Conservation (phyloP, 129 eudicot species). For the Lactuca sativa region DNA sequence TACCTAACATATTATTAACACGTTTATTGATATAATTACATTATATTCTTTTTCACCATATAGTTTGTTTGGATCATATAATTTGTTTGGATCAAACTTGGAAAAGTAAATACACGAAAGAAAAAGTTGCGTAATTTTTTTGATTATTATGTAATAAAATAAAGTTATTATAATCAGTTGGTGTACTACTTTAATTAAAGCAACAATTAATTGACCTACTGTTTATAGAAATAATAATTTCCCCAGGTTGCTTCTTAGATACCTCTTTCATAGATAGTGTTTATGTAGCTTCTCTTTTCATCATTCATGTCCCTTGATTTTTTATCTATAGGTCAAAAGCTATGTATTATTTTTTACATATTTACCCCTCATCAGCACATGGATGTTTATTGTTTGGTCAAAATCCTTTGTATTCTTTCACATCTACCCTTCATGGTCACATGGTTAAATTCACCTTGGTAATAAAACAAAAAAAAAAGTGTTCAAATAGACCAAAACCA, state of each 20-base stretch:
- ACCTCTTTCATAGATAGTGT: background rate
- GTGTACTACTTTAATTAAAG: background rate
- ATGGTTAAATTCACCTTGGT: background rate
- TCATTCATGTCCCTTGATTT: background rate
- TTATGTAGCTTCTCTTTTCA: background rate
- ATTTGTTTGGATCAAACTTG: background rate
- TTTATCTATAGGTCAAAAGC: background rate
- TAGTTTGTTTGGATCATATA: background rate
- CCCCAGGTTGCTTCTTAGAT: background rate
- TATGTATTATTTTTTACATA: background rate
- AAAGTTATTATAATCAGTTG: slow-evolving; percentile 2
- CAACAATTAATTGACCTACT: background rate
- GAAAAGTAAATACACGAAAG: background rate
- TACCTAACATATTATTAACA: slow-evolving; percentile 3
- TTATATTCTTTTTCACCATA: too few relatives aligned
- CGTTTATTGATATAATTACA: background rate
- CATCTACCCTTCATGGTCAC: background rate
- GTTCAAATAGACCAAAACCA: background rate
- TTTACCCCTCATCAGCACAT: background rate
- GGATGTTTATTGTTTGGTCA: background rate
- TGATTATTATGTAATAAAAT: background rate
- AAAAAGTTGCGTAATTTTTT: background rate
- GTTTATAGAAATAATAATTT: background rate
- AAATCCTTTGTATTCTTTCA: background rate
- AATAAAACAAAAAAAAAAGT: background rate